These are phyloP conservation scores for Protostelium mycophagum DNA, from an alignment of 78 protist genomes.

Conservation along the genomic window DNA sequence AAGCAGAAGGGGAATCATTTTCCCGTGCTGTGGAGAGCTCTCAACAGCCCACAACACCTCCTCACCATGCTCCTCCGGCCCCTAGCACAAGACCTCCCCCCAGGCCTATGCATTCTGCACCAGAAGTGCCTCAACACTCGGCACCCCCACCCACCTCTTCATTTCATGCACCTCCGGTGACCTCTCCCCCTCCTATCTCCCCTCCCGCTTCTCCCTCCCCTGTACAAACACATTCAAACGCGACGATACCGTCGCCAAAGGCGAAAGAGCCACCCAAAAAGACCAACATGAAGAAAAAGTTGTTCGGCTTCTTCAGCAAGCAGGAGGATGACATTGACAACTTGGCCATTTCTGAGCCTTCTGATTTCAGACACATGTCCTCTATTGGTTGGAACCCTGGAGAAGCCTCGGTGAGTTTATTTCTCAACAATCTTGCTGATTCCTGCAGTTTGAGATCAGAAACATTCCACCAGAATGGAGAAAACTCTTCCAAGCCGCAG, in stretches of 20 bases:
- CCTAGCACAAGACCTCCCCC: too few species aligned
- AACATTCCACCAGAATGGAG: conserved; percentile 57
- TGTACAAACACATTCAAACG: background rate
- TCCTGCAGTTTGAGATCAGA: conserved; percentile 26
- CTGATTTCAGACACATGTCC: conserved; percentile 47
- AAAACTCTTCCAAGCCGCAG: conserved; percentile 27
- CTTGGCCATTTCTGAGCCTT: conserved; percentile 47
- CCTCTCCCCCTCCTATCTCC: background rate
- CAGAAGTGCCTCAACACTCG: too few species aligned
- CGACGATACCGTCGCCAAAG: conserved; percentile 7
- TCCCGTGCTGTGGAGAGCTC: background rate
- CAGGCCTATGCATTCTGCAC: too few species aligned
- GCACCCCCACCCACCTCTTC: too few species aligned
- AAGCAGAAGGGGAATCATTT: background rate
- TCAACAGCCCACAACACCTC: too few species aligned
- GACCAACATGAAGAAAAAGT: conserved; percentile 33
- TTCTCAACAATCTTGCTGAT: background rate
- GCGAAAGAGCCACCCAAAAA: conserved; percentile 5
- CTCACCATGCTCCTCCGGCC: too few species aligned
- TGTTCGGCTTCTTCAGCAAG: conserved; percentile 19
- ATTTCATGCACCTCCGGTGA: background rate
- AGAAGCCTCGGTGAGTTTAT: conserved; percentile 23
- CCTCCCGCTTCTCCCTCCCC: background rate
- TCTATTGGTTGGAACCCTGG: conserved; percentile 53
- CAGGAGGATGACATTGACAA: conserved; percentile 10